These are phyloP conservation scores for Notholithocarpus densiflorus DNA, from an alignment of 306 rosid species.

Conservation along the genomic window DNA sequence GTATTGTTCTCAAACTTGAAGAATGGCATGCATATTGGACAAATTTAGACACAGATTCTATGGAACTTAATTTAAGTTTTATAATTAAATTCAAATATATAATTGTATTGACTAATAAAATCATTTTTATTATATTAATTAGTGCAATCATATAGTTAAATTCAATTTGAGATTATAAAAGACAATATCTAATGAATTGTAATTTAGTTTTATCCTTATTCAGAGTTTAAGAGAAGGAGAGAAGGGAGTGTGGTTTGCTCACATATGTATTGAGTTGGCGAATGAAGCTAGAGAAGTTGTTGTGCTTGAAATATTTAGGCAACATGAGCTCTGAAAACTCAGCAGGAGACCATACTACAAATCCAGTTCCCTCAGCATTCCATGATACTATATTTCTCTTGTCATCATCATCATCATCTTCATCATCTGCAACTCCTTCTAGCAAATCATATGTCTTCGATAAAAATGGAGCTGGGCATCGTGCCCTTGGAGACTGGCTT, in stretches of 20 bases:
- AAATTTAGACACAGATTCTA: no score
- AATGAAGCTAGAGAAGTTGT: conserved; percentile 90
- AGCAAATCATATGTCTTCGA: conserved; percentile 68
- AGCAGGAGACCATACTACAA: conserved; percentile 83
- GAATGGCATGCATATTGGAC: neutral
- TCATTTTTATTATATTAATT: no score
- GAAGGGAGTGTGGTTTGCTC: conserved; percentile 14
- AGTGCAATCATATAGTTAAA: no score
- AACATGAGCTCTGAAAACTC: conserved; percentile 68
- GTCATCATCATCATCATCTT: neutral
- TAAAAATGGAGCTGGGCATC: conserved; percentile 66
- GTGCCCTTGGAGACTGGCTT: conserved; percentile 38
- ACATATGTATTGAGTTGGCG: conserved; percentile 91
- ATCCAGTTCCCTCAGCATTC: conserved; percentile 67
- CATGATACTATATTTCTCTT: conserved; percentile 49
- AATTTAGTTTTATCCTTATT: no score
- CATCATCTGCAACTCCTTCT: conserved; percentile 40
- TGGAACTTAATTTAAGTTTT: no score
- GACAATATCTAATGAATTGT: no score
- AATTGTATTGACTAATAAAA: no score
- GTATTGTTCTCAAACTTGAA: no score
- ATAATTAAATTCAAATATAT: no score
- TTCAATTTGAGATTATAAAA: no score
- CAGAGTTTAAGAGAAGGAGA: neutral
- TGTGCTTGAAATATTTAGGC: conserved; percentile 86